Base-by-base conservation (phyloP, 2,329 filamentous ascomycete species). In the Nemania sp. region DNA sequence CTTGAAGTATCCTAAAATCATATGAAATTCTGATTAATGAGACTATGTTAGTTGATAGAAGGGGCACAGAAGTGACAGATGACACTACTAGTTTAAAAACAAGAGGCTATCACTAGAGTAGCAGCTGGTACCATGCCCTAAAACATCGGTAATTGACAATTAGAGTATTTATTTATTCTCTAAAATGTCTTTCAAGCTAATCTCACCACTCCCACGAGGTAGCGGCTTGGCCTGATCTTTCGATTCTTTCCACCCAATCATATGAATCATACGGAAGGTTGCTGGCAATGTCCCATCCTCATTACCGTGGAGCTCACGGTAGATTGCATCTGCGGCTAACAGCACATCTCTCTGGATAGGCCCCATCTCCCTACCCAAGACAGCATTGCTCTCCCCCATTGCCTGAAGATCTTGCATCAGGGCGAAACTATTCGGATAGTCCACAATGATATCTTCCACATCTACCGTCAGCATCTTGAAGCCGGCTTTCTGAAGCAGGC, bases 401-500 rank as follows among this genome's bases (percentile, higher is more conserved):
- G 93, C 91, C 79, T 98, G 95, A 64, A 99, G 82, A 79, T 99
- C 96, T 74, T 90, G 87, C 94, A 99, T 97, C 62, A 99, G 83
- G 1, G 93, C 89, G 82, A 97, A 97, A 0, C 88, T 92, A 80
- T 95, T 89, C 0, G 96, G 96, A 77, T 94, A 99, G 79, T 97
- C 94, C 32, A 99, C 93, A 29, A 98, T 89, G 58, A 99, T 97
- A 80, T 99, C 96, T 80, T 99, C 97, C 15, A 99, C 91, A 76
- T 99, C 96, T 0, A 99, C 94, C 0, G 97, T 99, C 74, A 98
- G 85, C 84, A 99, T 92, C 80, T 94, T 97, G 84, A 98, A 99
- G 20, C 94, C 94, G 0, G 95, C 93, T 70, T 91, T 90, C 73
- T 93, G 92, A 70, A 99, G 82, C 62, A 99, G 82, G 1, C 94